Evolutionary conservation across 306 rosid genomes (phyloP).

Genomic region (Parietaria judaica): DNA sequence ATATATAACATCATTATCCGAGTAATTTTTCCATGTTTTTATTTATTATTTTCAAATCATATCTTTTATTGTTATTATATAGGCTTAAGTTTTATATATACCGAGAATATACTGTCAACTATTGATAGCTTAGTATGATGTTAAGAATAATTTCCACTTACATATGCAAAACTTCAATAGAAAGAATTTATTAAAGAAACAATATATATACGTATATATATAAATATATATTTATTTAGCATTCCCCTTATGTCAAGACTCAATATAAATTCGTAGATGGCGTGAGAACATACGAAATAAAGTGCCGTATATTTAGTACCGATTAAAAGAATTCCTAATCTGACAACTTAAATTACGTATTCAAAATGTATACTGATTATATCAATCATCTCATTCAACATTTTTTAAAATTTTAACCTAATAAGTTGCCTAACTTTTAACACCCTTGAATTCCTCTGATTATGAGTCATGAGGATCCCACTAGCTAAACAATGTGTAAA

Average conservation of each 20-base stretch:
- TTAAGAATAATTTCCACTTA: too few species aligned
- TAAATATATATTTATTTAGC: too few species aligned
- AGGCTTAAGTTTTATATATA: too few species aligned
- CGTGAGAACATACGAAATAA: neutral
- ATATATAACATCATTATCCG: too few species aligned
- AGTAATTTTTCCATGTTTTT: too few species aligned
- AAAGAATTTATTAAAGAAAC: neutral
- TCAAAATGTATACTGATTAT: neutral
- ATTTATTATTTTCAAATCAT: too few species aligned
- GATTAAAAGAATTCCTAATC: neutral
- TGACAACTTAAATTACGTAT: constrained; percentile 11
- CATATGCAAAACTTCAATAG: neutral
- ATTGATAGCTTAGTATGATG: too few species aligned
- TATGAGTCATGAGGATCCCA: constrained; percentile 21
- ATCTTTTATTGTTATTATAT: too few species aligned
- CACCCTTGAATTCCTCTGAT: constrained; percentile 17
- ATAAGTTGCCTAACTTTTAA: constrained; percentile 24
- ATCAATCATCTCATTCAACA: neutral
- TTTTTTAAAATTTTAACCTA: constrained; percentile 1
- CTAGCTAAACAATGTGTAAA: constrained; percentile 16
- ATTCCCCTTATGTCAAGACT: too few species aligned
- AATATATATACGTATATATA: neutral
- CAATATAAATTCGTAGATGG: neutral
- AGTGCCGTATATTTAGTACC: neutral
- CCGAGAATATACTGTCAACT: too few species aligned